A percentile compares a stretch with the other conserved stretches of the same genome.
phyloP scores from a whole-genome alignment of 106 monocot species.

The Apostasia shenzhenica region DNA sequence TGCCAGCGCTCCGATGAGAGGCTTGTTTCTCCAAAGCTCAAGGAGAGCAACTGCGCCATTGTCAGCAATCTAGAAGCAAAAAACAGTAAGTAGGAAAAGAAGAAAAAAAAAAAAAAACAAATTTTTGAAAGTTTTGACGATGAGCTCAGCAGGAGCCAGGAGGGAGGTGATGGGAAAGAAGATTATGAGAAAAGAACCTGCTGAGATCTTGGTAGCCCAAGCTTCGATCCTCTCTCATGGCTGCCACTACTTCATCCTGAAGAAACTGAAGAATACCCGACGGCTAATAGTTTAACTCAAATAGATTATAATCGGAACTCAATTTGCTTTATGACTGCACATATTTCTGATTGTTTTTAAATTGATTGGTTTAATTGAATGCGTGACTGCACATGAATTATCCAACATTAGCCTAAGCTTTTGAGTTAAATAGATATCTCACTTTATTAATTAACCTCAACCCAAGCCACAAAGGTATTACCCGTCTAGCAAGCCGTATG shows the following conservation, averaged over 20 bases:
- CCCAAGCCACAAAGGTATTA: too few relatives aligned
- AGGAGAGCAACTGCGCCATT: constrained; percentile 68
- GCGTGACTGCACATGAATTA: too few relatives aligned
- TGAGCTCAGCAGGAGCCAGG: background rate
- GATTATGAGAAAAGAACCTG: constrained; percentile 32
- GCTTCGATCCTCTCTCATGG: constrained; percentile 61
- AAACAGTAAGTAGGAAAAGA: background rate
- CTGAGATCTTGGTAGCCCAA: constrained; percentile 56
- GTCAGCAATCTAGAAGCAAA: constrained; percentile 56
- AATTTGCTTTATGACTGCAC: too few relatives aligned
- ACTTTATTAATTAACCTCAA: too few relatives aligned
- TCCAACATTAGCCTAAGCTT: too few relatives aligned
- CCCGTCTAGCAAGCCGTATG: too few relatives aligned
- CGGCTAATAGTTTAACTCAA: too few relatives aligned
- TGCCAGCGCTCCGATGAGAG: constrained; percentile 76
- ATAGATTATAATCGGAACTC: too few relatives aligned
- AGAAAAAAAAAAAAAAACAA: too few relatives aligned
- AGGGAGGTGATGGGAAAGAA: background rate
- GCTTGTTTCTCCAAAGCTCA: constrained; percentile 65
- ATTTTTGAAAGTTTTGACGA: background rate
- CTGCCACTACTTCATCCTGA: constrained; percentile 75
- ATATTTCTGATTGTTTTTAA: too few relatives aligned
- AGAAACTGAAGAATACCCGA: constrained; percentile 29
- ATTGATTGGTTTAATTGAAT: too few relatives aligned
- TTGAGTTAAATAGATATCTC: too few relatives aligned